phyloP scores from a whole-genome alignment of 441 rosid species.

The Erodium moschatum region DNA sequence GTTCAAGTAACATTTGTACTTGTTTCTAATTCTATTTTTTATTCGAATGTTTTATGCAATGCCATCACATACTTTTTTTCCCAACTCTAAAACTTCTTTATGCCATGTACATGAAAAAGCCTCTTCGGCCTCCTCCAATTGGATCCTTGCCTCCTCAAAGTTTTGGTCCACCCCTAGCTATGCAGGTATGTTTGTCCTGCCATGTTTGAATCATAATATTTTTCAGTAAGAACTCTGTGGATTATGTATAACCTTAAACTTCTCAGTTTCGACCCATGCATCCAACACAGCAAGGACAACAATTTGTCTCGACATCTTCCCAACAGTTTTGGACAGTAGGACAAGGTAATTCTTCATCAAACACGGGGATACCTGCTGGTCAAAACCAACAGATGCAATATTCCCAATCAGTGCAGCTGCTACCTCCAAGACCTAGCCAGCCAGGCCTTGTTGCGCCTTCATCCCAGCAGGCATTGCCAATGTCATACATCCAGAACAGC shows the following conservation, averaged over 20 bases:
- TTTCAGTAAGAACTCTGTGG: not conserved
- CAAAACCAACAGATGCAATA: conserved; percentile 54
- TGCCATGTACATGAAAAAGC: conserved; percentile 17
- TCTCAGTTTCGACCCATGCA: conserved; percentile 62
- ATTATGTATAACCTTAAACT: conserved; percentile 16
- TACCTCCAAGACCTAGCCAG: conserved; percentile 64
- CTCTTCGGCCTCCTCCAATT: conserved; percentile 30
- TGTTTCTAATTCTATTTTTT: not conserved
- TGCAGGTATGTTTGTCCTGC: conserved; percentile 20
- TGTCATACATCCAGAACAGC: conserved; percentile 44
- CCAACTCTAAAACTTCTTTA: conserved; percentile 5
- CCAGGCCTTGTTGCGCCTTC: conserved; percentile 51
- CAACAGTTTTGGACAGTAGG: conserved; percentile 70
- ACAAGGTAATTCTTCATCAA: conserved; percentile 45
- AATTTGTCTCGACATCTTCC: conserved; percentile 47
- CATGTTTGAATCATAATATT: conserved; percentile 14
- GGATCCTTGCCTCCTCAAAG: conserved; percentile 32
- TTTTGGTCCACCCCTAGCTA: conserved; percentile 23
- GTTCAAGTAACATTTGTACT: not conserved
- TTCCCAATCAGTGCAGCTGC: conserved; percentile 64
- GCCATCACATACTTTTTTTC: not conserved
- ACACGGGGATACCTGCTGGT: conserved; percentile 42
- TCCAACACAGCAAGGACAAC: conserved; percentile 57
- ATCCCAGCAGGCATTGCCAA: conserved; percentile 53
- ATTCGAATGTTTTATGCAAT: not conserved